Evolutionary conservation across 306 rosid genomes (phyloP), one percentile per base, ranked within the genome.

Genomic region (peach (Prunus persica)): DNA sequence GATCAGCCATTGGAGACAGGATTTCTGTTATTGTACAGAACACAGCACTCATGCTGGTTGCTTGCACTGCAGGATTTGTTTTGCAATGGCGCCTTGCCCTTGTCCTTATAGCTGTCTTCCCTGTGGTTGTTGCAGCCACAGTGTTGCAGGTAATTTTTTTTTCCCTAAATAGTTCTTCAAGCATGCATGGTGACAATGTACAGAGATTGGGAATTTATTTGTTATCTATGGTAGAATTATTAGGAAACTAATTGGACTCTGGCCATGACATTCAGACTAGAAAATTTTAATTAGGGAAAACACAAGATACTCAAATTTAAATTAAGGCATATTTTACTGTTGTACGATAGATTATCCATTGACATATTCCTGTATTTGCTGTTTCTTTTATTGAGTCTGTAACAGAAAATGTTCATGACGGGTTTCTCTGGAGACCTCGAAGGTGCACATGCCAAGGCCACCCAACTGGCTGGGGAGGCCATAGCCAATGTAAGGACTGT

Each of bases 341-440:
- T 15, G 60, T 49, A 28, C 27, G 71, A 30, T 47, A 11, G 55
- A 24, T 62, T n/a, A 14, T 76, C 19, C 16, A 10, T 38, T 25
- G 11, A 11, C 54, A 5, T 1, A 41, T 28, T 51, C 49, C 47
- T 28, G 66, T 32, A 66, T 52, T 49, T 49, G 18, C 25, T 75
- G 16, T 10, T 30, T 14, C 47, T 68, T 73, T 8, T 45, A 27
- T 74, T 75, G 41, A 14, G n/a, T 73, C 49, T 77, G 71, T 20
- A 46, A 76, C 93, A 96, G 97, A 92, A 96, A 92, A 92, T 96
- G 99, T 96, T 92, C 84, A 88, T 92, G 98, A 92, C 87, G 38
- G 98, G 99, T 74, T 96, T 96, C 88, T 96, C 97, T 34, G 98
- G 99, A 81, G 99, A 96, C 87, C 83, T 91, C 72, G 97, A 96